Conservation (phyloP, 768 basidiomycete genomes). For the Trametes meyenii region DNA sequence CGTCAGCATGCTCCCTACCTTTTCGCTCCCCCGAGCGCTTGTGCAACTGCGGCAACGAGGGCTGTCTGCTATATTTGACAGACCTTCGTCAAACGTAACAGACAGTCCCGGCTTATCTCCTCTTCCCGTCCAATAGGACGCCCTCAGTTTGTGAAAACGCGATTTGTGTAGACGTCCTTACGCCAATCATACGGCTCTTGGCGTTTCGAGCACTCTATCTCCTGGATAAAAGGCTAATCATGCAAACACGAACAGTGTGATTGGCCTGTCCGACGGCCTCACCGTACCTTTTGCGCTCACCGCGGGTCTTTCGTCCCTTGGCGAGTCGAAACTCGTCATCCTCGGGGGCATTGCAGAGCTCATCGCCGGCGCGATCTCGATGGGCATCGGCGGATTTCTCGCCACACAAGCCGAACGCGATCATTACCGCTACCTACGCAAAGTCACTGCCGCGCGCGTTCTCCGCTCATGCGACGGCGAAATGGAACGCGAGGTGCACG, state of each 20-base stretch:
- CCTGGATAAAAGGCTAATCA: slow-evolving; percentile 11
- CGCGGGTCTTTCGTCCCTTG: slow-evolving; percentile 87
- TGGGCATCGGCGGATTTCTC: slow-evolving; percentile 98
- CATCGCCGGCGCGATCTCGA: slow-evolving; percentile 94
- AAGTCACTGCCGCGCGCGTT: slow-evolving; percentile 81
- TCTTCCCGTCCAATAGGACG: neutral
- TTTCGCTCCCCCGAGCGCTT: neutral
- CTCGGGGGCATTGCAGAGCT: slow-evolving; percentile 95
- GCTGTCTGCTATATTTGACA: neutral
- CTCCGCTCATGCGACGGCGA: slow-evolving; percentile 88
- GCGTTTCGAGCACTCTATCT: neutral
- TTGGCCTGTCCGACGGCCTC: slow-evolving; percentile 88
- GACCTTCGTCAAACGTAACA: neutral
- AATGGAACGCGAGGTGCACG: slow-evolving; percentile 93
- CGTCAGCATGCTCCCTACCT: too few relatives aligned
- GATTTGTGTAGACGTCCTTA: neutral
- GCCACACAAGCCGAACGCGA: slow-evolving; percentile 97
- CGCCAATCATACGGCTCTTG: slow-evolving; percentile 6
- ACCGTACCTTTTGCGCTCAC: slow-evolving; percentile 92
- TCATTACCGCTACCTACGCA: slow-evolving; percentile 82
- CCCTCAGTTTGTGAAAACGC: neutral
- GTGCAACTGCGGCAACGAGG: neutral
- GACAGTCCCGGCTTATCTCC: neutral
- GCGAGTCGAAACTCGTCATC: slow-evolving; percentile 89
- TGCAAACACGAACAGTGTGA: slow-evolving; percentile 54